Base-by-base conservation (phyloP, 768 basidiomycete genomes). In the Kwoniella bestiolae region DNA sequence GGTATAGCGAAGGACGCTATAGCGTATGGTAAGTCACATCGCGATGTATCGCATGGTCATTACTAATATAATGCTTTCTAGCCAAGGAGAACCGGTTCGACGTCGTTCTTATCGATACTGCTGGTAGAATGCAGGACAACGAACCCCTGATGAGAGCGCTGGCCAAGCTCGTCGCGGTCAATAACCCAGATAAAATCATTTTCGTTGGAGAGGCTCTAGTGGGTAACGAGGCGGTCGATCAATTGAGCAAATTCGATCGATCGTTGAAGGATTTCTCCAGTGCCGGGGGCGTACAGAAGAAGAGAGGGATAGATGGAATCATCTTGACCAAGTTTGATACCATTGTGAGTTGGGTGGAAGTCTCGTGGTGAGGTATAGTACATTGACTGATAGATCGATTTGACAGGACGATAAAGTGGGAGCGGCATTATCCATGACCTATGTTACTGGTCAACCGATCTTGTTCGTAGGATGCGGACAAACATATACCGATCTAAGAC, bases 321-420 rank as follows among this genome's bases (percentile, higher is more conserved):
- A 84, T 99, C 47, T 87, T 99, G 64, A 99, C 96, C 32, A 99
- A 99, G 82, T 98, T 96, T 90, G 96, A 99, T 76, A 98, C 95
- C 1, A 96, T 98, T 23, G 94, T 91, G 61, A 60, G 86, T 80
- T 16, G 32, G 4, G 16, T 34, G n/a, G 6, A 57, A 8, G 2
- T 44, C 45, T 44, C n/a, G 6, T 4, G 28, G 32, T 3, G 5
- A 21, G 8, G 11, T 8, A n/a, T 14, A 14, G 8, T 26, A 4
- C 31, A n/a, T 18, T 21, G 3, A 46, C 46, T 60, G 28, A 46
- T 26, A 9, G n/a, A 26, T 28, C 12, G 25, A 9, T 26, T n/a
- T 28, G 34, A 63, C 75, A 96, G 94, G 81, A 82, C 67, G 81
- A 82, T 59, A 82, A 82, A 65, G 95, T 99, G 56, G 96, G 96